Evolutionary conservation across 257 asterid genomes (phyloP).

Genomic region (Nicotiana noctiflora): DNA sequence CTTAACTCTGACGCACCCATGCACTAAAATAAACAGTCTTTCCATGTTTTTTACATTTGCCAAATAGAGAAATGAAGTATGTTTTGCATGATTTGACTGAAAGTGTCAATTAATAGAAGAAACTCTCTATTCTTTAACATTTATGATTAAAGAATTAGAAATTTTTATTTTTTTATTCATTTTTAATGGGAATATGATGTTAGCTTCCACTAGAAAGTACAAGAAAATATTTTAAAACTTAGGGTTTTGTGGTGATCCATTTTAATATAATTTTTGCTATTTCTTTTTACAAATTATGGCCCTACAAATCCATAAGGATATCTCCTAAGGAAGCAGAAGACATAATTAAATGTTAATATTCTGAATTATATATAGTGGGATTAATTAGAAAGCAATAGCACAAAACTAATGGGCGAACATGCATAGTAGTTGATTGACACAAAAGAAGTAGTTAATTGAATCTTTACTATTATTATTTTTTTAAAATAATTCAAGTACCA

Average conservation of each 20-base stretch:
- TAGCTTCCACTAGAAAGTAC: neutral
- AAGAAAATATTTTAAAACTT: neutral
- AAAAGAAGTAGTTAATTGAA: no score
- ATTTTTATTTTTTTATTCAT: neutral
- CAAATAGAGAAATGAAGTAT: neutral
- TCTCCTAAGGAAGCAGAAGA: neutral
- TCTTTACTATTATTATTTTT: no score
- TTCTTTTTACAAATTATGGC: conserved; percentile 1
- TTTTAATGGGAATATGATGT: conserved; percentile 12
- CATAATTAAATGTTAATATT: neutral
- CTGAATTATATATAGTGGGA: conserved; percentile 14
- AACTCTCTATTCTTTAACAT: neutral
- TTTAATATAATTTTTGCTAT: neutral
- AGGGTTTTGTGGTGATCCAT: neutral
- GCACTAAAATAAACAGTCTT: neutral
- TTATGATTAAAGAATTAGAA: neutral
- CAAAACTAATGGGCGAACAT: neutral
- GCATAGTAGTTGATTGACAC: no score
- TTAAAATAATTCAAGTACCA: no score
- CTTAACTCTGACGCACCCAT: neutral
- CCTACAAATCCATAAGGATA: neutral
- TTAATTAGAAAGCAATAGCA: neutral
- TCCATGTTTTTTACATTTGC: neutral
- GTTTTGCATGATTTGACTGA: neutral
- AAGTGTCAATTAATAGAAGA: neutral